Percentiles rank a stretch among this genome's conserved stretches.
These are phyloP conservation scores for Lentinula edodes DNA, from an alignment of 768 basidiomycete species.

Conservation along the genomic window DNA sequence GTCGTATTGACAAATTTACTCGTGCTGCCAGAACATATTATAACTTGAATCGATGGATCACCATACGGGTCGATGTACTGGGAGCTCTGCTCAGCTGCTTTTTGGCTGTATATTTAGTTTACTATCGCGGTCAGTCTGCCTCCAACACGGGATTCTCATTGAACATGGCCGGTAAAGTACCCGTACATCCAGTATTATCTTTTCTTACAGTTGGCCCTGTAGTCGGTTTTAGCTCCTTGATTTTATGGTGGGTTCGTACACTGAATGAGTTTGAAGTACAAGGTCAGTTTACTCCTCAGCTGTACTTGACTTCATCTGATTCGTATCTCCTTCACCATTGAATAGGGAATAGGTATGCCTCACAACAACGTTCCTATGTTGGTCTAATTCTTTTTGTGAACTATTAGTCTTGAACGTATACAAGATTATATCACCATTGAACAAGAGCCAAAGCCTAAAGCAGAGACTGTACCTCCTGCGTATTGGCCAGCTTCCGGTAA, in stretches of 20 bases:
- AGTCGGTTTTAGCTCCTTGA: slow-evolving; percentile 10
- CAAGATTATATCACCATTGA: slow-evolving; percentile 35
- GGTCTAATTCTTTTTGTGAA: background rate
- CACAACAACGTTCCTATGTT: background rate
- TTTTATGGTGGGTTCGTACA: slow-evolving; percentile 15
- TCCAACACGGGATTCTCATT: slow-evolving; percentile 31
- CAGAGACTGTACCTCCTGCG: slow-evolving; percentile 42
- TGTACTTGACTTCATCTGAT: background rate
- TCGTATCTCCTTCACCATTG: background rate
- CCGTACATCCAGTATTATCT: background rate
- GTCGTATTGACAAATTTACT: slow-evolving; percentile 29
- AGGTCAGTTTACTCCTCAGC: slow-evolving; percentile 5
- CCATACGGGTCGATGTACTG: slow-evolving; percentile 34
- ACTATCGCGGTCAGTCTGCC: slow-evolving; percentile 20
- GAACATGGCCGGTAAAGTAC: slow-evolving; percentile 24
- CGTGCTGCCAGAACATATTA: slow-evolving; percentile 27
- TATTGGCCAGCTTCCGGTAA: slow-evolving; percentile 55
- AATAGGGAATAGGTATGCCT: slow-evolving; percentile 9
- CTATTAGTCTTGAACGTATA: slow-evolving; percentile 12
- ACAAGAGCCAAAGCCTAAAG: slow-evolving; percentile 29
- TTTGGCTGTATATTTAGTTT: slow-evolving; percentile 38
- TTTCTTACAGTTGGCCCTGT: background rate
- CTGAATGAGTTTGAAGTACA: slow-evolving; percentile 21
- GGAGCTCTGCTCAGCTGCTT: slow-evolving; percentile 35
- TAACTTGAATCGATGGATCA: slow-evolving; percentile 23